A percentile compares a stretch with the other conserved stretches of the same genome.
Conservation (phyloP, 2,329 filamentous ascomycete species). For the Dactylellina parvicollis region DNA sequence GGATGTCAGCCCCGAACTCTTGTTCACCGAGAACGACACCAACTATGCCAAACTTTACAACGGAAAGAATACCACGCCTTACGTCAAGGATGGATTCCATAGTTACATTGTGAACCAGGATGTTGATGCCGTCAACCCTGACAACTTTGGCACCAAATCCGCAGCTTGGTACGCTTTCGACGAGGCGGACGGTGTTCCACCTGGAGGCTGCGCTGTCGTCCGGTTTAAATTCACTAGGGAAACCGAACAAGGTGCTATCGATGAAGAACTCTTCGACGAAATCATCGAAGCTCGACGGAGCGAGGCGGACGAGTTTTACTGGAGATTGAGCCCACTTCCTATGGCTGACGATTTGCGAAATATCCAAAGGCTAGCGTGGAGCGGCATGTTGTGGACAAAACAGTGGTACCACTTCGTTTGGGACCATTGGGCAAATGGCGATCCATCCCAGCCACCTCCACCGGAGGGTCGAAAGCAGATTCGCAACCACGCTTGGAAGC, state of each 20-base stretch:
- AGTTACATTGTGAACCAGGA: constrained; percentile 83
- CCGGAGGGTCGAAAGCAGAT: constrained; percentile 81
- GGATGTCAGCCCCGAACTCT: constrained; percentile 82
- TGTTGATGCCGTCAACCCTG: constrained; percentile 82
- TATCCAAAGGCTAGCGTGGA: constrained; percentile 91
- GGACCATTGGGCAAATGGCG: constrained; percentile 97
- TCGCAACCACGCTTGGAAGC: constrained; percentile 90
- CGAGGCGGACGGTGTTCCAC: constrained; percentile 83
- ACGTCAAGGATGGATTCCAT: constrained; percentile 96
- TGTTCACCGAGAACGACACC: constrained; percentile 97
- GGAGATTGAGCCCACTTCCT: constrained; percentile 87
- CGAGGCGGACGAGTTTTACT: constrained; percentile 98
- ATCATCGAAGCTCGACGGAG: constrained; percentile 83
- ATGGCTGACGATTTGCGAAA: constrained; percentile 94
- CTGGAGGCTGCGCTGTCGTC: constrained; percentile 93
- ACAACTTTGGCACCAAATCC: constrained; percentile 82
- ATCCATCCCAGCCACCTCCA: constrained; percentile 86
- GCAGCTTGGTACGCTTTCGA: constrained; percentile 94
- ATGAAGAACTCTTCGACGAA: constrained; percentile 92
- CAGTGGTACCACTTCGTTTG: constrained; percentile 97
- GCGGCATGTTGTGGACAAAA: constrained; percentile 99
- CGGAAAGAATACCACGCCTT: constrained; percentile 74
- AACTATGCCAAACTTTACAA: constrained; percentile 82
- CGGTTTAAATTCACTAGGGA: constrained; percentile 86
- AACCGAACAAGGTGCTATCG: constrained; percentile 70